Conservation (phyloP, 2,329 filamentous ascomycete species). For the Apiospora saccharicola region DNA sequence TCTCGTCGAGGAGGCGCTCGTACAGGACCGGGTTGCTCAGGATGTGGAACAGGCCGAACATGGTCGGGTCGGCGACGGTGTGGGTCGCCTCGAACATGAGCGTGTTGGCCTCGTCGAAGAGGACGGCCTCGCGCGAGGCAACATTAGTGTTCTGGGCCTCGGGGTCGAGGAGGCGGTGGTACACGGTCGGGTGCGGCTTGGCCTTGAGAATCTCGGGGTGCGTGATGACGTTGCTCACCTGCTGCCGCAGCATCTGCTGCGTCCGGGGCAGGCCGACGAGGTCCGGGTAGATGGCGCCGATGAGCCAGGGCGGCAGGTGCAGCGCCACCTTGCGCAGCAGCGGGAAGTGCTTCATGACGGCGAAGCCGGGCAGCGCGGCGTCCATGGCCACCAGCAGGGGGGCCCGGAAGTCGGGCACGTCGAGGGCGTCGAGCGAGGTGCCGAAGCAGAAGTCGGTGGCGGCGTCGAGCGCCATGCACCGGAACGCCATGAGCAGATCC, state of each 20-base stretch:
- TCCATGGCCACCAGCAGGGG: conserved; percentile 22
- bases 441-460: conserved; percentile 24
- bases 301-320: conserved; percentile 7
- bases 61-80: conserved; percentile 22
- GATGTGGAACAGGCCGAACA: conserved; percentile 22
- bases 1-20: conserved; percentile 13
- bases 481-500: conserved; percentile 21
- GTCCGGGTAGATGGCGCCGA: not conserved
- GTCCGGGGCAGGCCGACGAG: conserved; percentile 12
- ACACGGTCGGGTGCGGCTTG: conserved; percentile 34
- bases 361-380: conserved; percentile 14
- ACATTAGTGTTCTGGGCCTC: conserved; percentile 38
- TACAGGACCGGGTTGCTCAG: conserved; percentile 11
- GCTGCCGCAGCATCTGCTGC: conserved; percentile 12
- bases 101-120: conserved; percentile 27
- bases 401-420: conserved; percentile 13
- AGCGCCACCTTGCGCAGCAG: not conserved
- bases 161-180: conserved; percentile 25
- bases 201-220: conserved; percentile 26
- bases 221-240: conserved; percentile 8
- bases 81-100: conserved; percentile 24
- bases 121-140: conserved; percentile 35
- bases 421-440: conserved; percentile 14
- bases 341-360: conserved; percentile 24
- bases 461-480: conserved; percentile 21